These are phyloP conservation scores for Melaleuca quinquenervia DNA, from an alignment of 345 rosid species.

Conservation along the genomic window DNA sequence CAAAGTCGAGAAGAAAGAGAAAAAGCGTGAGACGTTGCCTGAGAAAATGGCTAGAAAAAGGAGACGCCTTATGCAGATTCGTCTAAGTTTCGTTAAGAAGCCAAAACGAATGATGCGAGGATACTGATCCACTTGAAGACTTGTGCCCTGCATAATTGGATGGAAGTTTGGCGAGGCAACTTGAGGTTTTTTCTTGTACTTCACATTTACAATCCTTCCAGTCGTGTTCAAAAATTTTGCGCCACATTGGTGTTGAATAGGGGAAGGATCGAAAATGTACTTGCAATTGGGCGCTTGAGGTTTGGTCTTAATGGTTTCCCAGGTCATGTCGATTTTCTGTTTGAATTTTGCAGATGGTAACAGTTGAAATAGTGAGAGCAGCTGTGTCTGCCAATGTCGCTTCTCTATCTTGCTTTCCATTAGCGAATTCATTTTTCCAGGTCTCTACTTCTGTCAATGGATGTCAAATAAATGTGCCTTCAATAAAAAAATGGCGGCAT, in stretches of 20 bases:
- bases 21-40: constrained; percentile 88
- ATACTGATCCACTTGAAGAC: background rate
- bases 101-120: constrained; percentile 46
- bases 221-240: background rate
- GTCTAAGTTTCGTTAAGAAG: constrained; percentile 86
- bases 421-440: background rate
- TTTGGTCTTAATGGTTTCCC: background rate
- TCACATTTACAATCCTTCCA: background rate
- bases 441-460: background rate
- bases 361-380: background rate
- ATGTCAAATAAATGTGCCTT: background rate
- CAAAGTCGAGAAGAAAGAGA: constrained; percentile 46
- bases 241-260: background rate
- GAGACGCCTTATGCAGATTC: constrained; percentile 68
- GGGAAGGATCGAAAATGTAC: background rate
- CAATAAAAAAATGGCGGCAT: background rate
- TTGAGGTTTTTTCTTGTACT: background rate
- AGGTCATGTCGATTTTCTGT: background rate
- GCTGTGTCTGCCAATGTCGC: background rate
- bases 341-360: background rate
- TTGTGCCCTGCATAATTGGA: background rate
- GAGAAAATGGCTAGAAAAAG: constrained; percentile 93
- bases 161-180: background rate
- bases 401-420: background rate
- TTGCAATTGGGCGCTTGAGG: background rate